Evolutionary conservation across 1,284 basidiomycete genomes (phyloP).

Genomic region (Vanrija pseudolonga): DNA sequence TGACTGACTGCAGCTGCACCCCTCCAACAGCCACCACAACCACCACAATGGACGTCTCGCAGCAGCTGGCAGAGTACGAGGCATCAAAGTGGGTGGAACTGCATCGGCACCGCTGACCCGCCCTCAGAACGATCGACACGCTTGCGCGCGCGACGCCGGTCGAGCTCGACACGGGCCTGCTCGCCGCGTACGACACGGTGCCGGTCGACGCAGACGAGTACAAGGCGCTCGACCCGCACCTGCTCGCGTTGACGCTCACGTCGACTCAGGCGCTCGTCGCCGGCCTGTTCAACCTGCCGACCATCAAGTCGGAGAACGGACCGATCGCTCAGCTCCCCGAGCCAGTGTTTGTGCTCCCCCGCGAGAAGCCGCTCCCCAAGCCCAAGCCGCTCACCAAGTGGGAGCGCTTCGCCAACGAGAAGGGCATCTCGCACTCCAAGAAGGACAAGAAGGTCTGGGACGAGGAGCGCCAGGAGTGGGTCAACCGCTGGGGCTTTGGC

Average conservation of each 20-base stretch:
- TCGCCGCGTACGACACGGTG: slow-evolving; percentile 83
- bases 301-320: slow-evolving; percentile 69
- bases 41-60: slow-evolving; percentile 41
- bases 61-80: slow-evolving; percentile 39
- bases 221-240: slow-evolving; percentile 73
- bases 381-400: slow-evolving; percentile 92
- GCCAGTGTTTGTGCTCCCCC: slow-evolving; percentile 71
- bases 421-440: slow-evolving; percentile 82
- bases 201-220: slow-evolving; percentile 76
- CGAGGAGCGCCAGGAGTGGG: slow-evolving; percentile 91
- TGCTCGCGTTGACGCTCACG: slow-evolving; percentile 76
- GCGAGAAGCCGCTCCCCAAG: slow-evolving; percentile 89
- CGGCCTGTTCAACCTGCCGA: slow-evolving; percentile 77
- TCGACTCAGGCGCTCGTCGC: slow-evolving; percentile 79
- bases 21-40: neutral
- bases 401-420: slow-evolving; percentile 91
- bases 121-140: slow-evolving; percentile 21
- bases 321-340: slow-evolving; percentile 78
- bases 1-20: neutral
- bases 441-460: slow-evolving; percentile 87
- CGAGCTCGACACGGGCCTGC: slow-evolving; percentile 74
- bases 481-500: slow-evolving; percentile 83
- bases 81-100: slow-evolving; percentile 31
- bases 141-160: slow-evolving; percentile 77
- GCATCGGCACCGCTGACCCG: neutral